Evolutionary conservation across 192 early-diverging fungal species (phyloP).

Genomic region (Entomortierella lignicola): DNA sequence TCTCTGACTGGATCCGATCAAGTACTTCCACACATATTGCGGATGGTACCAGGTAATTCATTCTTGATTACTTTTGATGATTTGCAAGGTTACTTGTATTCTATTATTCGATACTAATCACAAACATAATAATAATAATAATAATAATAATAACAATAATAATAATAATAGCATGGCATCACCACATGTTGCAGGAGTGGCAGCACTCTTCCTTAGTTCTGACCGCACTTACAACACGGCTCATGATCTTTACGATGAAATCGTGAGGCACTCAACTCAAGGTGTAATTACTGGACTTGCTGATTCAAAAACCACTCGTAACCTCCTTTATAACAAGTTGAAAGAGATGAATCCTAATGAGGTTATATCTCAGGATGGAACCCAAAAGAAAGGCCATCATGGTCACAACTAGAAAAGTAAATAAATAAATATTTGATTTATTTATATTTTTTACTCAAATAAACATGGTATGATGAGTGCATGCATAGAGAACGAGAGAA

Average conservation of each 20-base stretch:
- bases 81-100: background rate
- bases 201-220: slow-evolving; percentile 52
- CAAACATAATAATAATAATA: background rate
- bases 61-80: background rate
- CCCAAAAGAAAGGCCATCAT: too few species aligned
- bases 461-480: too few species aligned
- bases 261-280: slow-evolving; percentile 13
- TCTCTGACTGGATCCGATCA: slow-evolving; percentile 37
- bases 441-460: too few species aligned
- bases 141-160: background rate
- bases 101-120: background rate
- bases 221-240: slow-evolving; percentile 24
- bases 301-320: slow-evolving; percentile 9
- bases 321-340: slow-evolving; percentile 42
- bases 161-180: slow-evolving; percentile 55
- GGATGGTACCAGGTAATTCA: slow-evolving; percentile 63
- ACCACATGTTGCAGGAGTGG: slow-evolving; percentile 63
- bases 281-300: slow-evolving; percentile 5
- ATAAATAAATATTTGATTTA: too few species aligned
- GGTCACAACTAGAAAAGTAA: too few species aligned
- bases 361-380: too few species aligned
- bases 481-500: too few species aligned
- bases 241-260: slow-evolving; percentile 44
- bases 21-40: slow-evolving; percentile 27
- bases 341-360: too few species aligned